Conservation (phyloP, 1,284 basidiomycete species). For the Phellopilus nigrolimitatus region DNA sequence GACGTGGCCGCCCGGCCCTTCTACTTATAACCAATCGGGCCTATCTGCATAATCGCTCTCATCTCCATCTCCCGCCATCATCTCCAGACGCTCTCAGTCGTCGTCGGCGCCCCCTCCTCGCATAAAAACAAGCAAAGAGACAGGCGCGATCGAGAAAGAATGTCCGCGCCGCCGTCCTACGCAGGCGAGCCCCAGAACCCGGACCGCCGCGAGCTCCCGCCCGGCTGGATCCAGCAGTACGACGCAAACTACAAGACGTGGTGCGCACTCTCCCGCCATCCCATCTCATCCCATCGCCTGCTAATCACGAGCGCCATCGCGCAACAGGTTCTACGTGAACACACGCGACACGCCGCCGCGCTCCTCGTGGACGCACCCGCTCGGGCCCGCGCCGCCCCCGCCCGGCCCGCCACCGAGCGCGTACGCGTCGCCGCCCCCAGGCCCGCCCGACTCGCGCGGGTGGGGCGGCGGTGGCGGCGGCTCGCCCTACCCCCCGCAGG, state of each 20-base stretch:
- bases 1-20: too few relatives aligned
- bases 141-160: constrained; percentile 23
- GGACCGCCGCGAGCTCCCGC: constrained; percentile 58
- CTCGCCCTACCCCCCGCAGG: not conserved
- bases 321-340: constrained; percentile 66
- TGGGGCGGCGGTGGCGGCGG: constrained; percentile 21
- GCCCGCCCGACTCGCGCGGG: constrained; percentile 32
- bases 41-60: too few relatives aligned
- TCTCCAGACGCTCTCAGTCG: too few relatives aligned
- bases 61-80: too few relatives aligned
- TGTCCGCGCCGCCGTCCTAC: constrained; percentile 44
- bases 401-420: constrained; percentile 32
- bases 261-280: constrained; percentile 34
- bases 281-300: not conserved
- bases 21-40: too few relatives aligned
- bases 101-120: too few relatives aligned
- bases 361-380: constrained; percentile 62
- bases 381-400: constrained; percentile 41
- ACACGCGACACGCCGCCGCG: constrained; percentile 53
- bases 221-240: constrained; percentile 67
- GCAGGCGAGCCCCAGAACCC: constrained; percentile 41
- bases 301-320: constrained; percentile 2
- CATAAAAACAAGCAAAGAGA: too few relatives aligned
- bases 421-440: constrained; percentile 41
- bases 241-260: constrained; percentile 68